A percentile compares a stretch with the other conserved stretches of the same genome.
Evolutionary conservation across 768 basidiomycete genomes (phyloP).

Genomic region (Pleurotus tuber-regium): DNA sequence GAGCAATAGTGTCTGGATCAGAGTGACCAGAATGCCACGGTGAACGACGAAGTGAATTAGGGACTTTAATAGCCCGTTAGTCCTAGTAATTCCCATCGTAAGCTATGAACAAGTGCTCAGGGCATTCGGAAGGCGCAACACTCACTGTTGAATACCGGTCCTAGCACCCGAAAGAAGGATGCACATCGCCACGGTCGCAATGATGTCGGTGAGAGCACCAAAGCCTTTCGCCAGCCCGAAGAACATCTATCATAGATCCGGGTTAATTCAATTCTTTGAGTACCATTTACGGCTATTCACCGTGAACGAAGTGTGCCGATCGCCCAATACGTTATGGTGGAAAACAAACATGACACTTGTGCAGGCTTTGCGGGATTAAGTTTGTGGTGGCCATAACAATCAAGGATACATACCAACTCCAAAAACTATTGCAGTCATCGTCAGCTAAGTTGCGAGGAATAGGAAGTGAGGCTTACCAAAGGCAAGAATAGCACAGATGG

Average conservation of each 20-base stretch:
- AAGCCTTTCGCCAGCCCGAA: constrained; percentile 45
- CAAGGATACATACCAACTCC: constrained; percentile 12
- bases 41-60: constrained; percentile 40
- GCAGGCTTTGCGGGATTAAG: constrained; percentile 8
- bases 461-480: constrained; percentile 22
- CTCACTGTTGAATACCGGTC: constrained; percentile 37
- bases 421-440: constrained; percentile 5
- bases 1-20: constrained; percentile 38
- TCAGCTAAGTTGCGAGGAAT: neutral
- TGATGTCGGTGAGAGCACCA: constrained; percentile 38
- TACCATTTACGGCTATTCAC: too few relatives aligned
- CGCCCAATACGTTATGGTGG: constrained; percentile 2
- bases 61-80: constrained; percentile 35
- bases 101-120: too few relatives aligned
- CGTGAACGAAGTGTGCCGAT: constrained; percentile 19
- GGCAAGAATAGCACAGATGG: constrained; percentile 23
- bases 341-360: constrained; percentile 11
- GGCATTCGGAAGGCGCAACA: too few relatives aligned
- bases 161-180: constrained; percentile 32
- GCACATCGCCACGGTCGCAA: constrained; percentile 45
- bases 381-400: neutral
- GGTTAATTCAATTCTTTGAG: too few relatives aligned
- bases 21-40: constrained; percentile 41
- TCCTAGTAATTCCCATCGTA: too few relatives aligned
- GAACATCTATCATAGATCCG: constrained; percentile 40